Conservation (phyloP, 257 asterid genomes). For the Linderniella brevidens region DNA sequence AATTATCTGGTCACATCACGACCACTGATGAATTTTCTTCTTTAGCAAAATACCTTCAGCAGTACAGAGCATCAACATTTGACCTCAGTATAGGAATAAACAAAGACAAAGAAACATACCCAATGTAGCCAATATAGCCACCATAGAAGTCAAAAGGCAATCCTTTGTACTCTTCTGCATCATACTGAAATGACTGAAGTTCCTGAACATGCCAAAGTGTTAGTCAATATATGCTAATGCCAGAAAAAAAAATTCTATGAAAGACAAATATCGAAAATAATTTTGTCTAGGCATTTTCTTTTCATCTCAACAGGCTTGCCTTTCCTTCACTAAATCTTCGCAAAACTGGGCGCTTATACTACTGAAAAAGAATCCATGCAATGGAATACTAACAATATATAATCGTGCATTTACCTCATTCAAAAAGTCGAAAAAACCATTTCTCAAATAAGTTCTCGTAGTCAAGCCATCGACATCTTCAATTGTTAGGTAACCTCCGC, state of each 20-base stretch:
- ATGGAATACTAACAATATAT: too few relatives aligned
- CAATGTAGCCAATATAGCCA: constrained; percentile 90
- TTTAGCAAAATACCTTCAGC: too few relatives aligned
- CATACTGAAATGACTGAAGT: constrained; percentile 60
- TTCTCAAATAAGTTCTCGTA: constrained; percentile 23
- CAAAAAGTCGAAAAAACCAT: constrained; percentile 70
- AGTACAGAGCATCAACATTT: too few relatives aligned
- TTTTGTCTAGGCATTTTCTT: too few relatives aligned
- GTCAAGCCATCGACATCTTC: constrained; percentile 53
- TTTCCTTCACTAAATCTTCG: neutral
- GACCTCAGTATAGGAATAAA: neutral
- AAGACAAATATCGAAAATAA: neutral
- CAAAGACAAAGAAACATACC: constrained; percentile 29
- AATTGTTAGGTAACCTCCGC: constrained; percentile 57
- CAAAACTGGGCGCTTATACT: too few relatives aligned
- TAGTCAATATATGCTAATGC: neutral
- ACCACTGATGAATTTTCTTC: too few relatives aligned
- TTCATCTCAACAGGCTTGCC: too few relatives aligned
- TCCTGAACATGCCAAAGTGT: constrained; percentile 32
- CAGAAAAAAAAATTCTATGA: neutral
- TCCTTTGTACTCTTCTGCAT: constrained; percentile 69
- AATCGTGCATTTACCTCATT: constrained; percentile 31
- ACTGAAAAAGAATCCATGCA: too few relatives aligned
- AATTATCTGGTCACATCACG: too few relatives aligned
- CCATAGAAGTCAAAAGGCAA: constrained; percentile 86